A percentile compares a stretch with the other conserved stretches of the same genome.
phyloP scores from a whole-genome alignment of 768 basidiomycete genomes.

The Termitomyces sp. region DNA sequence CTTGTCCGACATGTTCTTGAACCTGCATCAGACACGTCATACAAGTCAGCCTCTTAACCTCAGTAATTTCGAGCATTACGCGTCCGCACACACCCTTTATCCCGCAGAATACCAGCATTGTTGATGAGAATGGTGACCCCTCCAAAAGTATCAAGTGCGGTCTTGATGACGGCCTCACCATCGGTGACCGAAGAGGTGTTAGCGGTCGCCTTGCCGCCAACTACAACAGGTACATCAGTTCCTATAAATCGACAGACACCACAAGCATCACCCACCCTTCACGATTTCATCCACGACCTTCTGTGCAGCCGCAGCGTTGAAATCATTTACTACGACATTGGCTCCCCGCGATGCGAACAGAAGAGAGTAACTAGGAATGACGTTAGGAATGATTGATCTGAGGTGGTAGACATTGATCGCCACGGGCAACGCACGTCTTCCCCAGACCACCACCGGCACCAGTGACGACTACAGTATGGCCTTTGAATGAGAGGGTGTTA shows the following conservation, averaged over 20 bases:
- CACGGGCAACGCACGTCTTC: slow-evolving; percentile 57
- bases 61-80: not conserved
- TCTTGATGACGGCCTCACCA: slow-evolving; percentile 82
- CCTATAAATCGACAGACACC: not conserved
- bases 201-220: slow-evolving; percentile 84
- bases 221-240: slow-evolving; percentile 32
- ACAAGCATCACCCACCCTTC: slow-evolving; percentile 47
- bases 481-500: slow-evolving; percentile 63
- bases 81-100: slow-evolving; percentile 56
- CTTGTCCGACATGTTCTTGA: slow-evolving; percentile 96
- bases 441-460: slow-evolving; percentile 96
- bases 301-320: slow-evolving; percentile 83
- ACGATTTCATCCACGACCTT: slow-evolving; percentile 89
- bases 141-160: slow-evolving; percentile 84
- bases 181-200: slow-evolving; percentile 88
- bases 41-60: not conserved
- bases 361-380: slow-evolving; percentile 68
- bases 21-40: slow-evolving; percentile 38
- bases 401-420: no score
- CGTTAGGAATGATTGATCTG: not conserved
- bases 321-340: slow-evolving; percentile 93
- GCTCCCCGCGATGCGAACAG: slow-evolving; percentile 93
- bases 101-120: slow-evolving; percentile 90
- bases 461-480: slow-evolving; percentile 90
- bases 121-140: slow-evolving; percentile 86